These are phyloP conservation scores for Lactarius hengduanensis DNA, from an alignment of 768 basidiomycete species.

Conservation along the genomic window DNA sequence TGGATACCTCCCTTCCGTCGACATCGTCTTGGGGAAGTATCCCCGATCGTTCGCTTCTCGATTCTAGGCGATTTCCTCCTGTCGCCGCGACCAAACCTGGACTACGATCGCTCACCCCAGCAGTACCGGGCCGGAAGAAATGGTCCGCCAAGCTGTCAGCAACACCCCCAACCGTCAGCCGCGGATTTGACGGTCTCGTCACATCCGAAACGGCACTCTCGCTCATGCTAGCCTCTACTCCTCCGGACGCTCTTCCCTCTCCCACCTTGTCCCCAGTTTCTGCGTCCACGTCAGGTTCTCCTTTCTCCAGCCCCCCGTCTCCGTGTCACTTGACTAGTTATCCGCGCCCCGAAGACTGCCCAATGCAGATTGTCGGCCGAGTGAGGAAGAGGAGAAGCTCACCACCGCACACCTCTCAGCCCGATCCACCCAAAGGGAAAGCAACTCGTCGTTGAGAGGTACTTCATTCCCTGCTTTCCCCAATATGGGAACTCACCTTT, in stretches of 20 bases:
- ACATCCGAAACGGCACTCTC: conserved; percentile 11
- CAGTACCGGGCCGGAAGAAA: background rate
- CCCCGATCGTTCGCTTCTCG: background rate
- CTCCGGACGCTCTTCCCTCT: background rate
- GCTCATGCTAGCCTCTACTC: background rate
- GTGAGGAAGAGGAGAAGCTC: background rate
- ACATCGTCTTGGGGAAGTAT: conserved; percentile 4
- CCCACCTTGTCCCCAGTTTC: background rate
- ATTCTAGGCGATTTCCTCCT: background rate
- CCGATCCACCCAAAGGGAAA: background rate
- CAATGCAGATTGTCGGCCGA: conserved; percentile 9
- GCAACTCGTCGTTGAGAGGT: background rate
- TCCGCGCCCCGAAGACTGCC: conserved; percentile 8
- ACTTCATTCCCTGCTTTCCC: background rate
- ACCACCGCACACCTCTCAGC: background rate
- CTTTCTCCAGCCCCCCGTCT: background rate
- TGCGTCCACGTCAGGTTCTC: background rate
- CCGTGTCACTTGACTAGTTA: background rate
- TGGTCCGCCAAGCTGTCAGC: conserved; percentile 1
- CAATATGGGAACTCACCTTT: background rate
- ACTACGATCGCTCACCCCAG: background rate
- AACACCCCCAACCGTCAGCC: background rate
- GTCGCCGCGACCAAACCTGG: background rate
- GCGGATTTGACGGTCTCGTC: background rate
- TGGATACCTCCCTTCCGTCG: background rate